Percentiles rank a stretch among this genome's conserved stretches.
These are phyloP conservation scores for Mycocentrospora acerina DNA, from an alignment of 2,329 filamentous ascomycete species.

Conservation along the genomic window DNA sequence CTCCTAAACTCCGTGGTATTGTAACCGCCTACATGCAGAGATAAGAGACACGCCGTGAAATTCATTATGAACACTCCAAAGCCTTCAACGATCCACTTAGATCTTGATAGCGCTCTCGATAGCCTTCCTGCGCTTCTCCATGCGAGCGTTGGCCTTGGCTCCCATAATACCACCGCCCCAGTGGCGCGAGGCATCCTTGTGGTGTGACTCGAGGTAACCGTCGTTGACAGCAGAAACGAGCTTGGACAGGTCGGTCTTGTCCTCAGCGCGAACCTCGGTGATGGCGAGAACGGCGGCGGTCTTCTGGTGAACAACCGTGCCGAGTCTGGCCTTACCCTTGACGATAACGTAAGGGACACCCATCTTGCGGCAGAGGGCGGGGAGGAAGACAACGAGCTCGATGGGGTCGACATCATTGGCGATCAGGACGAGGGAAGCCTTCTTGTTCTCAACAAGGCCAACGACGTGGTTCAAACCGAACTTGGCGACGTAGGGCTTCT, in stretches of 20 bases:
- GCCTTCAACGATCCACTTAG: slow-evolving; percentile 56
- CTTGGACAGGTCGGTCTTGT: slow-evolving; percentile 98
- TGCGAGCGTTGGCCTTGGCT: slow-evolving; percentile 79
- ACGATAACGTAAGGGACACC: slow-evolving; percentile 96
- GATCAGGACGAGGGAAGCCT: slow-evolving; percentile 96
- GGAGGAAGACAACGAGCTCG: slow-evolving; percentile 98
- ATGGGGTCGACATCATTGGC: slow-evolving; percentile 99
- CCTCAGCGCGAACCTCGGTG: slow-evolving; percentile 95
- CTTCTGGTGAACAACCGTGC: slow-evolving; percentile 99
- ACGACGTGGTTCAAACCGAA: slow-evolving; percentile 98
- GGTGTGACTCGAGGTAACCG: slow-evolving; percentile 86
- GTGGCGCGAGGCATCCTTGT: slow-evolving; percentile 85
- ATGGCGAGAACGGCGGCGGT: slow-evolving; percentile 94
- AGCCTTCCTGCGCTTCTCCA: slow-evolving; percentile 91
- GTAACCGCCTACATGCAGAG: slow-evolving; percentile 43
- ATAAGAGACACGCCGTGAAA: slow-evolving; percentile 43
- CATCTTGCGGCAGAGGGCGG: slow-evolving; percentile 99
- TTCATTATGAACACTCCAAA: slow-evolving; percentile 31
- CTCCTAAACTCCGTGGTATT: slow-evolving; percentile 44
- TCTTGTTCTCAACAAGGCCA: slow-evolving; percentile 76
- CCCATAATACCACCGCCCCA: slow-evolving; percentile 99
- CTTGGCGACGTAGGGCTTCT: slow-evolving; percentile 99
- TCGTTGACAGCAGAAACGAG: slow-evolving; percentile 96
- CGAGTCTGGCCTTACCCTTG: slow-evolving; percentile 99
- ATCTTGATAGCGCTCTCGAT: slow-evolving; percentile 96